A percentile compares a stretch with the other conserved stretches of the same genome.
Evolutionary conservation across 331 rosid species (phyloP).

Genomic region (Spiraea crenata): DNA sequence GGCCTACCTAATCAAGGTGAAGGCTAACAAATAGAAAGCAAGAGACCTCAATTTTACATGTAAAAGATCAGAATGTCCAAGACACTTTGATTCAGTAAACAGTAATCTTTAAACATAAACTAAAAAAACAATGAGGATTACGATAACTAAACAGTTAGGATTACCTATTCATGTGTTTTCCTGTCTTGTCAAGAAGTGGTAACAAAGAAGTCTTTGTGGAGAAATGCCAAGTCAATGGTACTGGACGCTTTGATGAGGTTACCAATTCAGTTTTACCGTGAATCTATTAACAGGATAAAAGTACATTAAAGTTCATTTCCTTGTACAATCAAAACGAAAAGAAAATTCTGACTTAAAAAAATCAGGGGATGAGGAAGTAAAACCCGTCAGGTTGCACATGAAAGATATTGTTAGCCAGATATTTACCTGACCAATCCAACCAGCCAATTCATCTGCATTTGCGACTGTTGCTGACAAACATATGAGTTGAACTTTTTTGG

Average conservation of each 20-base stretch:
- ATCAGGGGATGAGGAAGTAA: not conserved
- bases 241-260: slow-evolving; percentile 88
- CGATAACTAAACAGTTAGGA: not conserved
- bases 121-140: not conserved
- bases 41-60: not conserved
- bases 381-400: not conserved
- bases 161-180: slow-evolving; percentile 81
- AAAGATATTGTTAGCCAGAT: not conserved
- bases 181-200: slow-evolving; percentile 84
- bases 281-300: slow-evolving; percentile 53
- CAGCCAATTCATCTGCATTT: slow-evolving; percentile 90
- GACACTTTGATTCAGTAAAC: not conserved
- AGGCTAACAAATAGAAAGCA: slow-evolving; percentile 1
- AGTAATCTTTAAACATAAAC: not conserved
- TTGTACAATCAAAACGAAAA: slow-evolving; percentile 1
- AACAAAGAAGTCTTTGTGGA: slow-evolving; percentile 66
- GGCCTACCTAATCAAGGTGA: not conserved
- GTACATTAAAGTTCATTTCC: slow-evolving; percentile 19
- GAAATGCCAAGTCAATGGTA: slow-evolving; percentile 94
- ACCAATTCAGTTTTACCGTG: slow-evolving; percentile 93
- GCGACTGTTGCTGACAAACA: slow-evolving; percentile 94
- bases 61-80: not conserved
- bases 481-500: slow-evolving; percentile 85
- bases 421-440: slow-evolving; percentile 96
- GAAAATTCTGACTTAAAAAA: not conserved